phyloP scores from a whole-genome alignment of 495 filamentous ascomycete species.

The Penicillium flavigenum region DNA sequence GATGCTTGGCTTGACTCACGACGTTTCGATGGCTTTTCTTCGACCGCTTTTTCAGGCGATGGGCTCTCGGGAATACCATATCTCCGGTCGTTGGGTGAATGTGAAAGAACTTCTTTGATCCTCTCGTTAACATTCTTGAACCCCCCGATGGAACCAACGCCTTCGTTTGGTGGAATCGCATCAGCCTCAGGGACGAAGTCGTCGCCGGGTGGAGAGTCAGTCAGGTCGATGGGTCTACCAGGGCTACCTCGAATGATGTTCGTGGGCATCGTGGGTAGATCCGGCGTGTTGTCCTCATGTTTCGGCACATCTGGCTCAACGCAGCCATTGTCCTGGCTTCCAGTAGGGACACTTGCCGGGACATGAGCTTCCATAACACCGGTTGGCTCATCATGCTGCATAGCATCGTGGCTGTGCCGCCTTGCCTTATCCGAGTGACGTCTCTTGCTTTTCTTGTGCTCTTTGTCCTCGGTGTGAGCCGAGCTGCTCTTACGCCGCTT shows the following conservation, averaged over 20 bases:
- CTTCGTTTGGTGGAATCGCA: neutral
- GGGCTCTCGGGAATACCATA: neutral
- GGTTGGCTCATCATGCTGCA: neutral
- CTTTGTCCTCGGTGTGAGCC: constrained; percentile 1
- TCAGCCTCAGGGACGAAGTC: neutral
- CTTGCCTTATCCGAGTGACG: neutral
- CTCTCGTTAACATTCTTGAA: neutral
- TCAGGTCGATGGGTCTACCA: neutral
- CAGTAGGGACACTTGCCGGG: neutral
- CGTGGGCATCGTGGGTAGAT: neutral
- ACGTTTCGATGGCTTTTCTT: neutral
- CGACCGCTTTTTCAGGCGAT: neutral
- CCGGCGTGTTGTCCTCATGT: neutral
- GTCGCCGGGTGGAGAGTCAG: neutral
- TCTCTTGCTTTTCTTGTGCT: constrained; percentile 23
- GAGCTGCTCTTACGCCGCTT: constrained; percentile 1
- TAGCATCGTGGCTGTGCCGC: neutral
- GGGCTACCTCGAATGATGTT: neutral
- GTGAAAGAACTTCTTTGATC: neutral
- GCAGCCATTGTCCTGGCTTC: too few relatives aligned
- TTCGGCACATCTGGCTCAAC: too few relatives aligned
- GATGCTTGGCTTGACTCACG: neutral
- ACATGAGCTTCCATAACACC: neutral
- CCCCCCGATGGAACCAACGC: neutral
- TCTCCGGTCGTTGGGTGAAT: neutral